Base-by-base conservation (phyloP, 352 stramenopile species). In the Phytophthora syringae region DNA sequence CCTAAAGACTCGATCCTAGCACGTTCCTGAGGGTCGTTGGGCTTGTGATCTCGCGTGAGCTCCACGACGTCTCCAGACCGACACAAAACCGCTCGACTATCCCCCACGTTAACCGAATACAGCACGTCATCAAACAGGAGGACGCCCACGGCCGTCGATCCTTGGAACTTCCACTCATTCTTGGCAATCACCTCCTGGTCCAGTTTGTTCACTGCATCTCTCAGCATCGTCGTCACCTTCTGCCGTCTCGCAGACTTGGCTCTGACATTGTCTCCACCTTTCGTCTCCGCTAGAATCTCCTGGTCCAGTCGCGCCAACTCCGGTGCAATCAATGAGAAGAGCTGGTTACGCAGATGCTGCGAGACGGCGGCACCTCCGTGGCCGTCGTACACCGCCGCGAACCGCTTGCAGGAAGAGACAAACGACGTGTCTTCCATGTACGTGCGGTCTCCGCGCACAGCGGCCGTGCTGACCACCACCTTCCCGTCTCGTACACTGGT, bases 61-160 rank as follows among this genome's bases (percentile, higher is more conserved):
- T 92, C 80, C 7, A 96, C 64, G 0, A 67, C 85, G 12, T 90
- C 60, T 32, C 88, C 88, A 15, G 62, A 76, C 34, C 95, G 86
- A 69, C 93, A 97, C 52, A 99, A 74, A 27, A 99, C 89, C 4
- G 95, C 96, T 25, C 97, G 90, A 66, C 86, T 98, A 62, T 99
- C 97, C 21, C 97, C 97, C n/a, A 98, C 86, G 67, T 99, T 99
- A 21, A 94, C 58, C 28, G 82, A 87, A 55, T 91, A 86, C 44
- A 96, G 84, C 9, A 82, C 69, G 50, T 95, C 86, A 37, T 93
- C 83, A 43, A 84, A 87, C 15, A 96, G 52, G 15, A 94, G 67
- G 50, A 94, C 80, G 4, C 84, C 86, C 0, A 85, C 78, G 0
- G 80, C 88, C 0, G 89, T 96, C 13, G 89, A 93, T 25, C 89